Evolutionary conservation across 352 stramenopile genomes (phyloP).

Genomic region (Globisporangium viniferum): DNA sequence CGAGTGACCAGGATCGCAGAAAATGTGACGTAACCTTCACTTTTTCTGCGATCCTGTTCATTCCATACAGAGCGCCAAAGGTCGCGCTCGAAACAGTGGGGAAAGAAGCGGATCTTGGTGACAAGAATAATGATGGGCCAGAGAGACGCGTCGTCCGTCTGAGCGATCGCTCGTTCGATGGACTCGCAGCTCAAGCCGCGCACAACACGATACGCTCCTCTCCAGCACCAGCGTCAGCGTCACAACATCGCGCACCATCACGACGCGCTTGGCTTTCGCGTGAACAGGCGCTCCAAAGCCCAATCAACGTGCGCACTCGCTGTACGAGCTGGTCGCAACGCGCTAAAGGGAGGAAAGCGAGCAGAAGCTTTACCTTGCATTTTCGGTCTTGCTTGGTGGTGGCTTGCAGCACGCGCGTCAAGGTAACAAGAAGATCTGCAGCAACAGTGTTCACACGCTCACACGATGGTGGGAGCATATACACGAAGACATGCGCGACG

Average conservation of each 20-base stretch:
- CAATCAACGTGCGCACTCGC: no score
- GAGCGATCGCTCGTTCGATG: background rate
- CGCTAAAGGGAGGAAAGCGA: background rate
- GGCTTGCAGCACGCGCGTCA: background rate
- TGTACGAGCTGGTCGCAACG: no score
- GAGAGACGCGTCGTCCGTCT: background rate
- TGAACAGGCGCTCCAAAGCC: no score
- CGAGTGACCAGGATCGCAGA: no score
- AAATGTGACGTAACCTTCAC: background rate
- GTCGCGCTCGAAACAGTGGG: background rate
- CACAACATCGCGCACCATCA: no score
- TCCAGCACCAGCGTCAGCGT: background rate
- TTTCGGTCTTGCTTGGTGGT: background rate
- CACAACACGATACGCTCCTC: background rate
- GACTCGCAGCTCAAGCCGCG: background rate
- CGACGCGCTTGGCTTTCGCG: no score
- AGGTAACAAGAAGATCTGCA: background rate
- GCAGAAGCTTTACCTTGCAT: background rate
- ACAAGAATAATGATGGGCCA: background rate
- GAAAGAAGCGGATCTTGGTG: background rate
- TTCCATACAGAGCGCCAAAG: background rate
- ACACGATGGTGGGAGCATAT: background rate
- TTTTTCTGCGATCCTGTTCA: background rate
- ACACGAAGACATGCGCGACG: background rate
- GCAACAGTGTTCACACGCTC: background rate